Percentiles rank a stretch among this genome's conserved stretches.
phyloP scores from a whole-genome alignment of 805 yeast genomes.

The Clavispora vitiphila region DNA sequence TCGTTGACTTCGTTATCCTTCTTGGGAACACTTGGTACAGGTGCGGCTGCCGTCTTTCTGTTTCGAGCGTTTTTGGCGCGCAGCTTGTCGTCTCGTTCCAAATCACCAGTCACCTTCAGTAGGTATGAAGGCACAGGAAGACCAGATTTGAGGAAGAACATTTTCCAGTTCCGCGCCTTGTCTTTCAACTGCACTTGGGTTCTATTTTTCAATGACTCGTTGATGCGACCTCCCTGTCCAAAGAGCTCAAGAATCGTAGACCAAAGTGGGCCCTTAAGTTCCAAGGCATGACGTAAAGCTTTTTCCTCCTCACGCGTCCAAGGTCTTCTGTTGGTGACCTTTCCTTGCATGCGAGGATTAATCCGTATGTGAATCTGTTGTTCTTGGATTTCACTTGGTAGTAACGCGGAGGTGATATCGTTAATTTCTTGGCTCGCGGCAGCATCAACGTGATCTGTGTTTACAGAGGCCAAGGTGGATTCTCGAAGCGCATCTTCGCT shows the following conservation, averaged over 20 bases:
- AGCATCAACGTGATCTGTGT: background rate
- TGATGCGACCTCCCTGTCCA: conserved; percentile 88
- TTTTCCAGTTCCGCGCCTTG: conserved; percentile 94
- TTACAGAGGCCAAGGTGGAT: background rate
- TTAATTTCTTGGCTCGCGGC: conserved; percentile 17
- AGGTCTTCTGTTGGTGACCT: conserved; percentile 46
- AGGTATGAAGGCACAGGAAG: conserved; percentile 76
- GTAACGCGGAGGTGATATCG: conserved; percentile 27
- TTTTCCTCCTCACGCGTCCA: conserved; percentile 91
- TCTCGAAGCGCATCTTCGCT: conserved; percentile 13
- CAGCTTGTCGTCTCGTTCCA: conserved; percentile 50
- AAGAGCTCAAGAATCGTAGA: conserved; percentile 81
- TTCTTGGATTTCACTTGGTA: conserved; percentile 42
- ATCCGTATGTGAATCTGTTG: conserved; percentile 38
- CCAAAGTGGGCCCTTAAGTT: conserved; percentile 90
- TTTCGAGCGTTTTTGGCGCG: conserved; percentile 28
- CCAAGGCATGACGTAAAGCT: conserved; percentile 75
- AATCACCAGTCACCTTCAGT: conserved; percentile 81
- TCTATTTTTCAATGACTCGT: conserved; percentile 80
- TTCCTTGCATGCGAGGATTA: conserved; percentile 24
- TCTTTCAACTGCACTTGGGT: conserved; percentile 91
- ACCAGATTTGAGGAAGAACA: conserved; percentile 73
- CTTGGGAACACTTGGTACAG: conserved; percentile 23
- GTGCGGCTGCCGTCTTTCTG: conserved; percentile 38
- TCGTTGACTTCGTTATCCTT: conserved; percentile 2